These are phyloP conservation scores for Cystoisospora suis DNA, from an alignment of 169 alveolate species.

Conservation along the genomic window DNA sequence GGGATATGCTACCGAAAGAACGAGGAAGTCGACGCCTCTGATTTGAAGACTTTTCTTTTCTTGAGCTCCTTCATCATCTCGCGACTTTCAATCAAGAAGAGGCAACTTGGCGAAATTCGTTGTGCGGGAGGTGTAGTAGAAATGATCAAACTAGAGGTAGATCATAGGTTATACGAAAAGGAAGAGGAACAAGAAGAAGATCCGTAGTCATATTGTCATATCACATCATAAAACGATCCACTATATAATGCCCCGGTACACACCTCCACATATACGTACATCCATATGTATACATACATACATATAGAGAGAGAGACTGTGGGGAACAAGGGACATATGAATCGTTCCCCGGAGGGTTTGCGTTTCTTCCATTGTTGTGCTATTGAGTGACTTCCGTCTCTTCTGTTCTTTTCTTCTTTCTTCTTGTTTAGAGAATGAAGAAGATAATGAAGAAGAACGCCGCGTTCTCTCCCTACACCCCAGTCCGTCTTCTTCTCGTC, in stretches of 20 bases:
- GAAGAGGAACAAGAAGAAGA: no score
- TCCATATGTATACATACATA: background rate
- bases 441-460: constrained; percentile 31
- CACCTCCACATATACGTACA: background rate
- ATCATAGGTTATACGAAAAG: no score
- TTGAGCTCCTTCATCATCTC: background rate
- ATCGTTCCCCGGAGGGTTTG: background rate
- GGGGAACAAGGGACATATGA: background rate
- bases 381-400: no score
- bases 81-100: background rate
- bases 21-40: background rate
- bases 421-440: constrained; percentile 14
- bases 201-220: no score
- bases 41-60: background rate
- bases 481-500: background rate
- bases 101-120: background rate
- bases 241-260: background rate
- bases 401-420: background rate
- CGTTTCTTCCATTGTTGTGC: no score
- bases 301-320: background rate
- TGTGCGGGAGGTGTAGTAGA: background rate
- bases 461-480: background rate
- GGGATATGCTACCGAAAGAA: background rate
- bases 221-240: no score
- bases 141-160: background rate